phyloP scores from a whole-genome alignment of 495 filamentous ascomycete species.

The Cercophora sp. region DNA sequence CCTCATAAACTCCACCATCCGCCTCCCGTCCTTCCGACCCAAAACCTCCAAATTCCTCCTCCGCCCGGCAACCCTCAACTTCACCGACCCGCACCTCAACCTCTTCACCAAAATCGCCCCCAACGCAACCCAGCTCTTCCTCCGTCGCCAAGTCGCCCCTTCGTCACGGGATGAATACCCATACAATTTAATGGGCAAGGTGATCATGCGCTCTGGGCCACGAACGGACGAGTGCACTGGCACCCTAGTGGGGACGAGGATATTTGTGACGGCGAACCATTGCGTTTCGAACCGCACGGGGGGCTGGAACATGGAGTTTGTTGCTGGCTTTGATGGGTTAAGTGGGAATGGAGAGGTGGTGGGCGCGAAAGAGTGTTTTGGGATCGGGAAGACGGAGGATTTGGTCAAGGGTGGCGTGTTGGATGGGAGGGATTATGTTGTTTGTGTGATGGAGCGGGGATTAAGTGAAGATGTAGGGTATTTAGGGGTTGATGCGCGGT shows the following conservation, averaged over 20 bases:
- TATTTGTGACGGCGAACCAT: slow-evolving; percentile 1
- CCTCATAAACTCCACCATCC: too few relatives aligned
- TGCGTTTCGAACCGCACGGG: not conserved
- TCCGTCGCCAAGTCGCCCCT: too few relatives aligned
- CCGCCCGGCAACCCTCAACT: not conserved
- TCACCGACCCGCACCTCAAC: not conserved
- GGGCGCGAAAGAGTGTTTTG: too few relatives aligned
- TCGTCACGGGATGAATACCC: too few relatives aligned
- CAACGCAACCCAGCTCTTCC: not conserved
- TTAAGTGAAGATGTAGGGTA: not conserved
- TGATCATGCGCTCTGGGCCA: not conserved
- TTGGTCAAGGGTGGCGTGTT: too few relatives aligned
- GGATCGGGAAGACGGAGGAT: too few relatives aligned
- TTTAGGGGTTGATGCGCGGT: not conserved
- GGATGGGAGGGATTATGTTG: not conserved
- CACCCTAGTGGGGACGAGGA: not conserved
- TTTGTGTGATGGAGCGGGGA: not conserved
- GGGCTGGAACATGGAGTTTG: not conserved
- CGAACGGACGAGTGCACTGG: not conserved
- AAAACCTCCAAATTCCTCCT: too few relatives aligned
- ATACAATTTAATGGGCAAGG: not conserved
- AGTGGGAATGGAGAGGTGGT: too few relatives aligned
- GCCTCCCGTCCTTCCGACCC: not conserved
- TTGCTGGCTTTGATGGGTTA: not conserved
- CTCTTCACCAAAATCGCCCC: not conserved